Conservation (phyloP, 305 asterid genomes). For the Plantago coronopus region DNA sequence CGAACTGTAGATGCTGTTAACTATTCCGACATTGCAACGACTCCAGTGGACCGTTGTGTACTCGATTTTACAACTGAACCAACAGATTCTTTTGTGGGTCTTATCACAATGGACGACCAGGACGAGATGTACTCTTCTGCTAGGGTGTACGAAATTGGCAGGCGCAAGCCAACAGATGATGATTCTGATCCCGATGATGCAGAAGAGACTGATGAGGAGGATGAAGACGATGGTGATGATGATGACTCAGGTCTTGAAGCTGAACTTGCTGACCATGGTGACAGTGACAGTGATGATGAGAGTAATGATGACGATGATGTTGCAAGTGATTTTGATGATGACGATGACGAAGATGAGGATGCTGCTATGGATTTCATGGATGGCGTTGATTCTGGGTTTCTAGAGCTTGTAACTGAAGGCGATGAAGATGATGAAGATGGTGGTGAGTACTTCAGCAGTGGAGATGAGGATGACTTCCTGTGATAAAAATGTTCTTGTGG, state of each 20-base stretch:
- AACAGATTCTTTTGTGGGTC: constrained; percentile 91
- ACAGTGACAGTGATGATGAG: constrained; percentile 68
- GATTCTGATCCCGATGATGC: constrained; percentile 99
- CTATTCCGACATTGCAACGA: constrained; percentile 89
- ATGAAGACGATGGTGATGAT: constrained; percentile 75
- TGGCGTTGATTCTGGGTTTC: constrained; percentile 62
- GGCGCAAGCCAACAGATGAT: constrained; percentile 89
- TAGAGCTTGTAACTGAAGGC: constrained; percentile 67
- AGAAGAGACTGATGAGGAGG: constrained; percentile 83
- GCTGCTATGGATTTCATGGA: constrained; percentile 73
- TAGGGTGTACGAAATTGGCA: constrained; percentile 90
- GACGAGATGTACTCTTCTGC: constrained; percentile 97
- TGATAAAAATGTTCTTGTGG: neutral
- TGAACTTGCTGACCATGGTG: constrained; percentile 63
- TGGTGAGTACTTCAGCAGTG: constrained; percentile 63
- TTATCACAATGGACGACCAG: constrained; percentile 91
- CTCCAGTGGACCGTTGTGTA: constrained; percentile 89
- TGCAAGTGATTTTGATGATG: constrained; percentile 61
- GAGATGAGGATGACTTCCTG: constrained; percentile 62
- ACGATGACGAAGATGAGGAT: constrained; percentile 83
- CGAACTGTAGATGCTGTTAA: constrained; percentile 95
- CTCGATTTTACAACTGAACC: constrained; percentile 92
- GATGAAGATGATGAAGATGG: constrained; percentile 79
- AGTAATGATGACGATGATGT: constrained; percentile 57
- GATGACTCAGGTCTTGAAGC: constrained; percentile 51